A percentile compares a stretch with the other conserved stretches of the same genome.
These are phyloP conservation scores for Capronia coronata DNA, from an alignment of 2,329 filamentous ascomycete genomes.

Conservation along the genomic window DNA sequence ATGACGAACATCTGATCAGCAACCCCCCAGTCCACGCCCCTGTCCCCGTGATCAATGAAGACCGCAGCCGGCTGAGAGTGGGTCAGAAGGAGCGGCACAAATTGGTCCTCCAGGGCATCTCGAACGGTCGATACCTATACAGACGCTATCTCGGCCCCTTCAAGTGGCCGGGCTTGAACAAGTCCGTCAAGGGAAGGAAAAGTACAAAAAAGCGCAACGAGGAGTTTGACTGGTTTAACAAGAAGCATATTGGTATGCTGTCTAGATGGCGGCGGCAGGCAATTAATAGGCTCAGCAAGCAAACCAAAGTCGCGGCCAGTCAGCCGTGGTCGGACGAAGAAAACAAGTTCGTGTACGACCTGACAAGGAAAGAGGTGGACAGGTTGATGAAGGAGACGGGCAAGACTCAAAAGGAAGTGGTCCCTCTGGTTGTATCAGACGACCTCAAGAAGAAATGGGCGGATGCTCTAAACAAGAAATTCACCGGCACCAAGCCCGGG, in stretches of 20 bases:
- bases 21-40: neutral
- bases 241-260: slow-evolving; percentile 14
- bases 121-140: slow-evolving; percentile 8
- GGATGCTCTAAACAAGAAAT: slow-evolving; percentile 13
- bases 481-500: slow-evolving; percentile 4
- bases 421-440: slow-evolving; percentile 2
- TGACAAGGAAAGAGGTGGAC: slow-evolving; percentile 6
- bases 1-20: neutral
- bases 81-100: neutral
- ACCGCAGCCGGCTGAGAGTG: neutral
- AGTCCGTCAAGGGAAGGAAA: neutral
- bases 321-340: slow-evolving; percentile 29
- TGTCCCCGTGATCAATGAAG: slow-evolving; percentile 4
- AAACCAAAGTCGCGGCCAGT: neutral
- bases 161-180: neutral
- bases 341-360: slow-evolving; percentile 11
- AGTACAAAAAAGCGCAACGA: neutral
- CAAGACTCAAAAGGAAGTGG: slow-evolving; percentile 1
- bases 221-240: slow-evolving; percentile 18
- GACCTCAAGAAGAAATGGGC: slow-evolving; percentile 13
- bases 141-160: slow-evolving; percentile 7
- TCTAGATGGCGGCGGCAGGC: slow-evolving; percentile 20
- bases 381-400: neutral
- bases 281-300: neutral
- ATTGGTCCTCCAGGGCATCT: slow-evolving; percentile 19